phyloP scores from a whole-genome alignment of 2,329 filamentous ascomycete species.

The Graphium sp. region DNA sequence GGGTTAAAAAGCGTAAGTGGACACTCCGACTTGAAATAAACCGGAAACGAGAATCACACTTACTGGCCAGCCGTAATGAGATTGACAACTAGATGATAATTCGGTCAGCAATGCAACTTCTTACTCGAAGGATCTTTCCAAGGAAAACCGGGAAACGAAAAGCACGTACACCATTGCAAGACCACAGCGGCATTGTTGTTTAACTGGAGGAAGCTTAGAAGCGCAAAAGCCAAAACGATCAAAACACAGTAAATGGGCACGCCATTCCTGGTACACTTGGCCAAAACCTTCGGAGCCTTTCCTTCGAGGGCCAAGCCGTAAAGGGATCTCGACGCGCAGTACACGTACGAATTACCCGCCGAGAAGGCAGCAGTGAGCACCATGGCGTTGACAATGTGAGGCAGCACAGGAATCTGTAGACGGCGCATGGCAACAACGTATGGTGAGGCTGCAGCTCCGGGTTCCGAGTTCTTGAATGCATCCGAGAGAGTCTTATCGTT shows the following conservation, averaged over 20 bases:
- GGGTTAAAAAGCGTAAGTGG: no score
- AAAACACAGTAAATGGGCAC: constrained; percentile 61
- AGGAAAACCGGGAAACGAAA: no score
- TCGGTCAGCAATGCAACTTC: no score
- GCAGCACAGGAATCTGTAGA: constrained; percentile 43
- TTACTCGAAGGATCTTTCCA: no score
- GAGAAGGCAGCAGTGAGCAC: constrained; percentile 50
- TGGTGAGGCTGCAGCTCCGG: constrained; percentile 53
- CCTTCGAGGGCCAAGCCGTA: constrained; percentile 53
- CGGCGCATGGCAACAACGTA: constrained; percentile 54
- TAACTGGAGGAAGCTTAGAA: constrained; percentile 60
- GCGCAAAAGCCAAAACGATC: constrained; percentile 47
- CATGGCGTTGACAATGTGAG: constrained; percentile 58
- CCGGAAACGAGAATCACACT: no score
- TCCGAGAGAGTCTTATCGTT: constrained; percentile 43
- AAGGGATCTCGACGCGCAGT: constrained; percentile 51
- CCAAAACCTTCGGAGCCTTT: constrained; percentile 44
- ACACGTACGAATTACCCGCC: constrained; percentile 47
- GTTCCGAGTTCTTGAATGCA: constrained; percentile 39
- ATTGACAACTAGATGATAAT: no score
- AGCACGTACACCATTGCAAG: constrained; percentile 55
- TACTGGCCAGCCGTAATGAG: no score
- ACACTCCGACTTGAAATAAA: no score
- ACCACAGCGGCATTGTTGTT: constrained; percentile 49
- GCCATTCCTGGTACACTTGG: constrained; percentile 42